Conservation (phyloP, 2,329 filamentous ascomycete genomes). For the Cladosporium phlei region DNA sequence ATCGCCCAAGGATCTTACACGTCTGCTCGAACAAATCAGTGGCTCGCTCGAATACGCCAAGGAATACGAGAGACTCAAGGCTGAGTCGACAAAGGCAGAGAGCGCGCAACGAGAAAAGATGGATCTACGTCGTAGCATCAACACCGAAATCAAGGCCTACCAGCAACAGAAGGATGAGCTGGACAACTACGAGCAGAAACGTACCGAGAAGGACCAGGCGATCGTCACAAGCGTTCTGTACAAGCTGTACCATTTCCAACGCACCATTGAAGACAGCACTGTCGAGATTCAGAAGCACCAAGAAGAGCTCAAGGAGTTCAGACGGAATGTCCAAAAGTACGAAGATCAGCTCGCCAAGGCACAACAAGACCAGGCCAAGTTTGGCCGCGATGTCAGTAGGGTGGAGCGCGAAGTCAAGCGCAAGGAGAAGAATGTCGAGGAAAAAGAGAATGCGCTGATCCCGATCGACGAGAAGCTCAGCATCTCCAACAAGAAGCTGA, state of each 20-base stretch:
- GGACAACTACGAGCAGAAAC: conserved; percentile 86
- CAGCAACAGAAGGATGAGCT: conserved; percentile 95
- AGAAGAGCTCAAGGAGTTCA: conserved; percentile 88
- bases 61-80: conserved; percentile 88
- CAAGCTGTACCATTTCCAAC: conserved; percentile 95
- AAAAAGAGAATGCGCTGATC: conserved; percentile 77
- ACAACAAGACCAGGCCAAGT: conserved; percentile 74
- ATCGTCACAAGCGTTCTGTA: conserved; percentile 91
- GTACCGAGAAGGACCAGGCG: conserved; percentile 82
- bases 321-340: conserved; percentile 80
- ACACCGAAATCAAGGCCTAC: conserved; percentile 96
- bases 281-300: conserved; percentile 88
- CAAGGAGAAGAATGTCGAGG: conserved; percentile 83
- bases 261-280: conserved; percentile 85
- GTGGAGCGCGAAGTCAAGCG: conserved; percentile 79
- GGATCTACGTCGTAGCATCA: conserved; percentile 85
- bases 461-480: conserved; percentile 90
- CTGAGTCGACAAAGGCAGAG: conserved; percentile 75
- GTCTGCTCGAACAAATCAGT: conserved; percentile 94
- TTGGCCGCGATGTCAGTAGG: conserved; percentile 70
- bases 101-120: conserved; percentile 88
- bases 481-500: conserved; percentile 67
- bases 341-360: conserved; percentile 75
- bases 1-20: conserved; percentile 86
- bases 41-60: conserved; percentile 91